Evolutionary conservation across 2,329 filamentous ascomycete genomes (phyloP).

Genomic region (Alternaria sp.): DNA sequence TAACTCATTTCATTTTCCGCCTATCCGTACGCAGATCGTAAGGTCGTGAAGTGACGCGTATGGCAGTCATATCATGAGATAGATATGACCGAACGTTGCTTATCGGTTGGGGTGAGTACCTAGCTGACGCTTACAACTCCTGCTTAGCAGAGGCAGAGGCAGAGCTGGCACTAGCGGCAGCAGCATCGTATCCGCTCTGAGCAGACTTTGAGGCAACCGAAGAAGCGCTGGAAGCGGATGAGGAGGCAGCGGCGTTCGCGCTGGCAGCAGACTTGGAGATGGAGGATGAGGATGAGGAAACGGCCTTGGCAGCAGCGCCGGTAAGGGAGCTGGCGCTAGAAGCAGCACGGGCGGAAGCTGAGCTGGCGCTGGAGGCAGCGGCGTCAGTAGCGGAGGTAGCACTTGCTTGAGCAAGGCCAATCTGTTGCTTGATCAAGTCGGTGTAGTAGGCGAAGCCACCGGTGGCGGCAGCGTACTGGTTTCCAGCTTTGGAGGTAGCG

Average conservation of each 20-base stretch:
- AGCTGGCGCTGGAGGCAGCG: constrained; percentile 38
- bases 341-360: constrained; percentile 24
- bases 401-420: constrained; percentile 57
- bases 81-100: constrained; percentile 22
- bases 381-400: constrained; percentile 76
- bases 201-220: constrained; percentile 47
- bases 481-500: constrained; percentile 22
- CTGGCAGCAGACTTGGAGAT: constrained; percentile 47
- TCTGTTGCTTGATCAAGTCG: constrained; percentile 56
- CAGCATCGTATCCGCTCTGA: constrained; percentile 45
- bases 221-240: constrained; percentile 46
- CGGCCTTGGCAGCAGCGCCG: constrained; percentile 38
- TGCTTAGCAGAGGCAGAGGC: constrained; percentile 51
- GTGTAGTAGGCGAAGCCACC: constrained; percentile 48
- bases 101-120: constrained; percentile 13
- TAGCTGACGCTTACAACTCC: constrained; percentile 53
- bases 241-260: constrained; percentile 43
- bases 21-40: constrained; percentile 34
- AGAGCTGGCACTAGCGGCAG: constrained; percentile 41
- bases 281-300: constrained; percentile 46
- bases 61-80: constrained; percentile 15
- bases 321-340: constrained; percentile 35
- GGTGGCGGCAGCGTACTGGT: constrained; percentile 62
- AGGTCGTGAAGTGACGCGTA: constrained; percentile 32
- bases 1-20: constrained; percentile 25